Conservation (phyloP, 192 early-diverging fungal genomes). For the Entophlyctis luteolus region DNA sequence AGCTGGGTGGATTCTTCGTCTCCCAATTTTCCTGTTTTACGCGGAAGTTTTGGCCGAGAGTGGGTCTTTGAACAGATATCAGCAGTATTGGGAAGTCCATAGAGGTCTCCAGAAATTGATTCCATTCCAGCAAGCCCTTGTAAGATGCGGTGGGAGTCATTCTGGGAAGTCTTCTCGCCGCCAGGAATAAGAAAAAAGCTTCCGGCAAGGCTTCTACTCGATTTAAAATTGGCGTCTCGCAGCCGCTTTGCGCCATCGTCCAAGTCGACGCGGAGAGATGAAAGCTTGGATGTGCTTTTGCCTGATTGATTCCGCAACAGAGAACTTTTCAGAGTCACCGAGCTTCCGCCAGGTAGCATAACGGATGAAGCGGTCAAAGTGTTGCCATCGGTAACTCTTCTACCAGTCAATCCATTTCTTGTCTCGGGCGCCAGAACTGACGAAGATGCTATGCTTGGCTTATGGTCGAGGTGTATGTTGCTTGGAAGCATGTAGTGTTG, state of each 20-base stretch:
- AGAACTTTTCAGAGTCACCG: too few species aligned
- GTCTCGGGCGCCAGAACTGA: neutral
- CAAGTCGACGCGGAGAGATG: neutral
- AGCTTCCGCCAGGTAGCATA: neutral
- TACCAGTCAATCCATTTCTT: neutral
- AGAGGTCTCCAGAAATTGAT: too few species aligned
- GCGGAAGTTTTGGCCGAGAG: too few species aligned
- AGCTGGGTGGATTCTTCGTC: too few species aligned
- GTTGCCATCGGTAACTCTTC: neutral
- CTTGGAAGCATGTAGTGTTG: conserved; percentile 1
- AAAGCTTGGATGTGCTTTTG: neutral
- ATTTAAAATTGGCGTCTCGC: neutral
- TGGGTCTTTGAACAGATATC: too few species aligned
- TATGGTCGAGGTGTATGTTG: conserved; percentile 2
- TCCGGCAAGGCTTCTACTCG: neutral
- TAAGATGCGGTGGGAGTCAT: too few species aligned
- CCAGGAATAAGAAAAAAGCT: neutral
- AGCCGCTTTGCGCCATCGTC: neutral
- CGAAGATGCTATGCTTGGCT: neutral
- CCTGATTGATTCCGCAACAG: neutral
- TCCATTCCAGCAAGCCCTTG: too few species aligned
- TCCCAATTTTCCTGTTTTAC: too few species aligned
- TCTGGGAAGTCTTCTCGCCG: neutral
- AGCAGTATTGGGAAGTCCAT: too few species aligned
- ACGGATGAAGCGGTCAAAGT: neutral